Evolutionary conservation across 129 eudicot species (phyloP), one percentile per base, ranked within the genome.

Genomic region (Gnaphalium uliginosum): DNA sequence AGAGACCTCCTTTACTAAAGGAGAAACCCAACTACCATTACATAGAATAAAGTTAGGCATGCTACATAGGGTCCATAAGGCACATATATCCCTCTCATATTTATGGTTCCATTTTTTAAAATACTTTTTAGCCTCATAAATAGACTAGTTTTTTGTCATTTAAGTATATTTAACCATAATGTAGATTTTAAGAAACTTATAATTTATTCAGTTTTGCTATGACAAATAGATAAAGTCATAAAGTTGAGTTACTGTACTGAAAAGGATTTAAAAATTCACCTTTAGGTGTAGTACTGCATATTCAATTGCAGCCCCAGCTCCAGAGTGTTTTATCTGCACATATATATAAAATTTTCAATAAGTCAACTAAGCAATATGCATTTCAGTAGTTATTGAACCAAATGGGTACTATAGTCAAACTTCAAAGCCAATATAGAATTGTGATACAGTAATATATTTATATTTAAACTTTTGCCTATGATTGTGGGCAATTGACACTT

Each of bases 281-380:
- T 90, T 87, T 65, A 94, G 77, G 67, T 90, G 88, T 62, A 90
- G 2, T 0, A 94, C 97, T 61, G 98, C 98, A 89, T 88, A 94
- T 85, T 94, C 98, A 83, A 94, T 83, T 4, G 97, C 98, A 19
- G 98, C 98, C 63, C 98, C 97, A 48, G 78, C 88, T 68, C 98
- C 98, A 3, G 97, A 82, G 72, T 88, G 86, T 78, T 90, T 94
- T 59, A 72, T 81, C 98, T 93, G 92, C 74, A 79, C 79, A 22
- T 26, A n/a, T 50, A 30, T n/a, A n/a, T n/a, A n/a, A n/a, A 18
- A 26, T 24, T 25, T 73, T 73, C 67, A 8, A 33, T 66, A 73
- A 66, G 79, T 73, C 75, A 79, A 80, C 56, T 56, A 74, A 80
- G 19, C 59, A n/a, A 76, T 63, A 27, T 27, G 17, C 26, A 69